Base-by-base conservation (phyloP, 768 basidiomycete genomes). In the Lentinula edodes region DNA sequence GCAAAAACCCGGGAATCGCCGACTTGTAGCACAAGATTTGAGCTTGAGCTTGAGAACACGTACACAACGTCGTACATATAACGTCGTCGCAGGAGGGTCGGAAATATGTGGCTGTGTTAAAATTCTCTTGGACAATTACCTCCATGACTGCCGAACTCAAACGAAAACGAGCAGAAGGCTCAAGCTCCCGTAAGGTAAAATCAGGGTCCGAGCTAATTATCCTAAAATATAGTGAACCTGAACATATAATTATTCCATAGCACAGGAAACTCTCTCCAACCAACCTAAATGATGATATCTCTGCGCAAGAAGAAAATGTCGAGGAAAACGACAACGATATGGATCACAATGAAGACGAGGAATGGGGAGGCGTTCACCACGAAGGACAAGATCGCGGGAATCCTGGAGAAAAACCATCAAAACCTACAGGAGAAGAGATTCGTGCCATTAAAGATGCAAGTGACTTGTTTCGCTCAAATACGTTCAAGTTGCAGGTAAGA, bases 401-500 rank as follows among this genome's bases (percentile, higher is more conserved):
- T 46, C 8, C 45, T 23, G 45, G 20, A 6, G 63, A 69, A 6
- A 78, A 76, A 65, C 70, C 71, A 2, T 78, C 76, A 54, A 83
- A 81, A 64, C 83, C 86, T 3, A 85, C 84, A 16, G 87, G 87
- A 51, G 82, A 84, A 62, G 90, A 94, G 70, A 75, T 94, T 50
- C 79, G 85, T 59, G 74, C 72, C 6, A 86, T 94, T 64, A 89
- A 87, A 68, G 90, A 91, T 64, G 88, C 89, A 15, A 78, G 81
- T 28, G 84, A 91, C 61, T 76, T 93, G 20, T 93, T 86, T 71
- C 80, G 83, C 66, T 94, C 92, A 0, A 88, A 79, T 59, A 83
- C 89, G 2, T 95, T 95, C 78, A 91, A 92, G 66, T 80, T 95
- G 8, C 91, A 95, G 81, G 90, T 90, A 51, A 10, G 76, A 63